Percentiles rank a stretch among this genome's conserved stretches.
Evolutionary conservation across 2,329 filamentous ascomycete species (phyloP).

Genomic region (Capronia americana): DNA sequence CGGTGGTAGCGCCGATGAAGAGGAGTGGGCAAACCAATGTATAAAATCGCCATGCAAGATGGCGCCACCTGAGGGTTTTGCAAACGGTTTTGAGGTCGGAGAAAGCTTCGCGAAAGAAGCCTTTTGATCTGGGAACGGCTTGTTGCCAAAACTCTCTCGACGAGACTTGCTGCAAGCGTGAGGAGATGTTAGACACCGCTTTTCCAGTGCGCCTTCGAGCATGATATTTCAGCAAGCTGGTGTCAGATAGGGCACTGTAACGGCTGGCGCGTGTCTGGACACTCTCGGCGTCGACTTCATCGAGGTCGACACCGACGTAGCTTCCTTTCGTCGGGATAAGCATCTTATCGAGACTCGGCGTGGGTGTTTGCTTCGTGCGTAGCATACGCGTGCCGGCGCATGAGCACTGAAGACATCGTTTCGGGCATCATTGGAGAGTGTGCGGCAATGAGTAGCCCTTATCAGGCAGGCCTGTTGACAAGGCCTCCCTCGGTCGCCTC

Average conservation of each 20-base stretch:
- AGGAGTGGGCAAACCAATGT: constrained; percentile 6
- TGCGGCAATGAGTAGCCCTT: neutral
- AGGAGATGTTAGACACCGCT: neutral
- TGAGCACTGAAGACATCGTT: neutral
- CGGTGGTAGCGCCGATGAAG: neutral
- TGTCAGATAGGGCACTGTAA: constrained; percentile 5
- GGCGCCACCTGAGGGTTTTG: neutral
- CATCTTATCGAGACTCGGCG: neutral
- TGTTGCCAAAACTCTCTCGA: constrained; percentile 15
- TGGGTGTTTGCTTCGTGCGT: neutral
- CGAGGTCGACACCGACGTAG: constrained; percentile 19
- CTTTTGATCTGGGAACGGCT: neutral
- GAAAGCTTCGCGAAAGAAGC: constrained; percentile 13
- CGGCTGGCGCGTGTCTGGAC: neutral
- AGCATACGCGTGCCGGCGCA: neutral
- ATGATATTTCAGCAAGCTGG: constrained; percentile 5
- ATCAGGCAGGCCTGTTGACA: neutral
- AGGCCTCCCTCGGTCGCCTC: neutral
- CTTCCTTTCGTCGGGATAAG: neutral
- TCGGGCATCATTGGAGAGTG: neutral
- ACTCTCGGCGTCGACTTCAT: constrained; percentile 8
- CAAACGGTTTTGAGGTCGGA: constrained; percentile 10
- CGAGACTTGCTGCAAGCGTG: neutral
- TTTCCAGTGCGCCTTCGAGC: neutral
- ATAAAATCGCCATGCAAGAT: neutral